Conservation (phyloP, 139 green algal species). For the Closterium sp. region DNA sequence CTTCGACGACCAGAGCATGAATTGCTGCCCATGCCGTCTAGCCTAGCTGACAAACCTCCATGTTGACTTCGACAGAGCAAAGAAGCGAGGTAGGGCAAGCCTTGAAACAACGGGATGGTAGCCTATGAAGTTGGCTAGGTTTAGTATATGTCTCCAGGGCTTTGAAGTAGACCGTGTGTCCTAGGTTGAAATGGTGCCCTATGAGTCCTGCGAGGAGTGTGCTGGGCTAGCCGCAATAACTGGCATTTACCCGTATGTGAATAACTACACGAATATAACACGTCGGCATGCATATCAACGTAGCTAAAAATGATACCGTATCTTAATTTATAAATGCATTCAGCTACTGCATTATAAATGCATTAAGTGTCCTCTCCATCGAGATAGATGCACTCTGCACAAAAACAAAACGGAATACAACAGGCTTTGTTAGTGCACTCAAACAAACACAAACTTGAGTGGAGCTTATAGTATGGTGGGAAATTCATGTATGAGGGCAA, state of each 20-base stretch:
- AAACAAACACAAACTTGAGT: not conserved
- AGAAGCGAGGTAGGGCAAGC: not conserved
- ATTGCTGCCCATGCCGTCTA: not conserved
- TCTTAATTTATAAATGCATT: not conserved
- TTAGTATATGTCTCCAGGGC: no score
- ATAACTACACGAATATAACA: not conserved
- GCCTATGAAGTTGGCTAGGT: not conserved
- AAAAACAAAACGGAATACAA: not conserved
- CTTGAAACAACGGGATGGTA: not conserved
- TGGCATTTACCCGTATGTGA: no score
- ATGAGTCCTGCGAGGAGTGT: no score
- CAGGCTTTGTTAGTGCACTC: not conserved
- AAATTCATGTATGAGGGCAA: not conserved
- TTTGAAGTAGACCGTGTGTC: no score
- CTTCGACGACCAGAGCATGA: not conserved
- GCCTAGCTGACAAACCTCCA: not conserved
- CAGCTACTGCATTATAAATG: no score
- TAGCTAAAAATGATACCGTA: not conserved
- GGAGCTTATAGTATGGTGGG: no score
- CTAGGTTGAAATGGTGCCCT: no score
- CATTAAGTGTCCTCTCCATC: not conserved
- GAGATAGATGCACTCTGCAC: not conserved
- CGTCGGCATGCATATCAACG: no score
- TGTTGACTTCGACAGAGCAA: not conserved
- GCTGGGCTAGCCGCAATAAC: no score